These are phyloP conservation scores for Aleurites moluccanus DNA, from an alignment of 441 rosid species.

Conservation along the genomic window DNA sequence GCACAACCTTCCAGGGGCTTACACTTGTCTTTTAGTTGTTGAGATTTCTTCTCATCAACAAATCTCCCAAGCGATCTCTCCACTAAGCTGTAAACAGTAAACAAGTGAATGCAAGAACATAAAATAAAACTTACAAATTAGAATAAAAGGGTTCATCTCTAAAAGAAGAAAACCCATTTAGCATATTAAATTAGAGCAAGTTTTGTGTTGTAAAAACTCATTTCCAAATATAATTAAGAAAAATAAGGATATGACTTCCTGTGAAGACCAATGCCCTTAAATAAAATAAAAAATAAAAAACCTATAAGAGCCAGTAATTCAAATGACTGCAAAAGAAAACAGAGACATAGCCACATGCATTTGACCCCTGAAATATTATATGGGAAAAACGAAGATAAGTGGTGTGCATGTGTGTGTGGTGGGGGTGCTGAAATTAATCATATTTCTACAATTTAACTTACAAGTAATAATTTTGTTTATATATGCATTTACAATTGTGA, in stretches of 20 bases:
- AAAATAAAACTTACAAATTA: not conserved
- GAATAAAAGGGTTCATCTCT: not conserved
- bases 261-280: not conserved
- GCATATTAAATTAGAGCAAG: not conserved
- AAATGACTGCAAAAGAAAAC: not conserved
- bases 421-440: too few relatives aligned
- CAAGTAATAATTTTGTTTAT: too few relatives aligned
- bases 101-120: constrained; percentile 11
- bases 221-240: not conserved
- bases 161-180: not conserved
- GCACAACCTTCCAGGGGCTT: constrained; percentile 86
- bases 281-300: too few relatives aligned
- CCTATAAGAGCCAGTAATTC: not conserved
- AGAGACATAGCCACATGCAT: too few relatives aligned
- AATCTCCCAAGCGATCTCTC: constrained; percentile 84
- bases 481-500: too few relatives aligned
- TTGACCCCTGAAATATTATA: too few relatives aligned
- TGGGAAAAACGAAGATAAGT: too few relatives aligned
- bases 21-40: constrained; percentile 62
- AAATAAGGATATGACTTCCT: not conserved
- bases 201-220: not conserved
- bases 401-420: too few relatives aligned
- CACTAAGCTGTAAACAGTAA: constrained; percentile 50
- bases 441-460: too few relatives aligned
- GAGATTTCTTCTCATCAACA: constrained; percentile 89